Conservation (phyloP, 2,329 filamentous ascomycete genomes). For the Chrysoporthe puriensis region DNA sequence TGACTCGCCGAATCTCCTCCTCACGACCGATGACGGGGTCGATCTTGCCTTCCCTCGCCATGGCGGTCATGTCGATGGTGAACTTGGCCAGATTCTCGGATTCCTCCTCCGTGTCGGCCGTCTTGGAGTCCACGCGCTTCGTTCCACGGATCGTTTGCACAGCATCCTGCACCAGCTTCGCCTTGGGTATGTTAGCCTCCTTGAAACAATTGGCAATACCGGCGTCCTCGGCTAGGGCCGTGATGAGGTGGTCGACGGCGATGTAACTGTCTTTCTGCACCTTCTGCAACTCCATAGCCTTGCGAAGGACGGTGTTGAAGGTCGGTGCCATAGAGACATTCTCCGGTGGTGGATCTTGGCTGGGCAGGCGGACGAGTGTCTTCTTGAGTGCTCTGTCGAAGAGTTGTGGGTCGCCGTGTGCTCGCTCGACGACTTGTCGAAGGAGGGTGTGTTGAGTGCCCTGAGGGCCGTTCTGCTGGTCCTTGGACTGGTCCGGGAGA, state of each 20-base stretch:
- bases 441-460: conserved; percentile 75
- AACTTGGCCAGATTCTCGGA: conserved; percentile 97
- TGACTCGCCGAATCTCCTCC: conserved; percentile 90
- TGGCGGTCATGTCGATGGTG: conserved; percentile 96
- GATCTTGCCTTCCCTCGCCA: conserved; percentile 96
- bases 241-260: conserved; percentile 92
- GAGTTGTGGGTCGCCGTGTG: conserved; percentile 87
- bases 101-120: conserved; percentile 88
- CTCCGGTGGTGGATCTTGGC: conserved; percentile 93
- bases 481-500: conserved; percentile 75
- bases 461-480: conserved; percentile 77
- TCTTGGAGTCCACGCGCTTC: conserved; percentile 92
- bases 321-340: conserved; percentile 79
- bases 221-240: conserved; percentile 77
- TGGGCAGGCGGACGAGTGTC: conserved; percentile 84
- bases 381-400: conserved; percentile 93
- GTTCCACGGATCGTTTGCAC: conserved; percentile 90
- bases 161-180: conserved; percentile 89
- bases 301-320: conserved; percentile 80
- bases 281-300: conserved; percentile 88
- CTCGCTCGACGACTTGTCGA: conserved; percentile 90
- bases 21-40: conserved; percentile 97
- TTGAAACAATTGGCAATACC: conserved; percentile 74
- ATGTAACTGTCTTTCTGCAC: conserved; percentile 97
- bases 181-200: conserved; percentile 88